These are phyloP conservation scores for Euphorbia corollata DNA, from an alignment of 441 rosid genomes.

Conservation along the genomic window DNA sequence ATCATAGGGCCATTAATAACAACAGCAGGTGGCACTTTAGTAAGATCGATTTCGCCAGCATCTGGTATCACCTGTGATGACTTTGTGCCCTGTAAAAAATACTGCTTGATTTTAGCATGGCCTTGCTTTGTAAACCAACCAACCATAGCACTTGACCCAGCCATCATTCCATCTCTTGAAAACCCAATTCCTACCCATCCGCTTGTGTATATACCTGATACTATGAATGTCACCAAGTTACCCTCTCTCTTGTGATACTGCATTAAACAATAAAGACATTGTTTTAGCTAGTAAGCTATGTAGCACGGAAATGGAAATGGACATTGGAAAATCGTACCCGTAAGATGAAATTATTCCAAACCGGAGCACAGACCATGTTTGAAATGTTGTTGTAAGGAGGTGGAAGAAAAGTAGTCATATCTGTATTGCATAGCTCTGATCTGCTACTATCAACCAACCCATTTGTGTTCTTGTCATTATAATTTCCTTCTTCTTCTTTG, in stretches of 20 bases:
- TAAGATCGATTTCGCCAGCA: conserved; percentile 70
- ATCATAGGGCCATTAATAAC: conserved; percentile 70
- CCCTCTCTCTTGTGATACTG: conserved; percentile 68
- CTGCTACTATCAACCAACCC: not conserved
- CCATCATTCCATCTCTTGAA: conserved; percentile 80
- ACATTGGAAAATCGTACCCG: no score
- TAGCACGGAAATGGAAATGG: no score
- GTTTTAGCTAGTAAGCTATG: no score
- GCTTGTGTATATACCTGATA: conserved; percentile 67
- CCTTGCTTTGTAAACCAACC: conserved; percentile 85
- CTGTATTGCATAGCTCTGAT: conserved; percentile 50
- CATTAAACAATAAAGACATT: no score
- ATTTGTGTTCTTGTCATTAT: conserved; percentile 6
- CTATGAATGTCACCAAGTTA: conserved; percentile 53
- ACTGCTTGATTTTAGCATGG: conserved; percentile 65
- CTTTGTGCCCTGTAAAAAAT: conserved; percentile 55
- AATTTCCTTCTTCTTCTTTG: no score
- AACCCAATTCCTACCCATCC: conserved; percentile 97
- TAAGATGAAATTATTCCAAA: conserved; percentile 73
- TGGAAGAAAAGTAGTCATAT: conserved; percentile 50
- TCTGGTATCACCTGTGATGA: conserved; percentile 56
- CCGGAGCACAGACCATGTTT: conserved; percentile 50
- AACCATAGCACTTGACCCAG: conserved; percentile 83
- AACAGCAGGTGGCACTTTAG: conserved; percentile 62
- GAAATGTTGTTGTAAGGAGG: conserved; percentile 75